Conservation (phyloP, 2,329 filamentous ascomycete genomes). For the Aureobasidium mangrovei region DNA sequence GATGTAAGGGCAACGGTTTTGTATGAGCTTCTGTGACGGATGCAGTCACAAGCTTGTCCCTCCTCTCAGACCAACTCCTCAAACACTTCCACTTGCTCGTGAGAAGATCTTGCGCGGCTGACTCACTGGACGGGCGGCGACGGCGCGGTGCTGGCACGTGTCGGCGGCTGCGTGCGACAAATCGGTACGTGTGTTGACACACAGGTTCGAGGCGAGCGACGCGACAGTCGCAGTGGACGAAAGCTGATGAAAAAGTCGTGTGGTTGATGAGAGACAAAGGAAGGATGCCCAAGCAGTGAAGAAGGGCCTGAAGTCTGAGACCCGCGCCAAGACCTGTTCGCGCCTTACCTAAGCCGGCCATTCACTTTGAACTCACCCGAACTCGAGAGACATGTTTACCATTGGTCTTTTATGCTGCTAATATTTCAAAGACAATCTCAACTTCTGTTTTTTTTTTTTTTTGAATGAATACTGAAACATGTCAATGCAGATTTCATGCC, state of each 20-base stretch:
- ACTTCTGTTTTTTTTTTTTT: too few relatives aligned
- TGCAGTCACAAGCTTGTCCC: slow-evolving; percentile 6
- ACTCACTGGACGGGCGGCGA: slow-evolving; percentile 7
- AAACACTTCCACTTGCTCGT: slow-evolving; percentile 13
- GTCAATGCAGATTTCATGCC: not conserved
- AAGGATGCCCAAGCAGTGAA: slow-evolving; percentile 4
- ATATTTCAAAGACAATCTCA: too few relatives aligned
- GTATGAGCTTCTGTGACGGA: slow-evolving; percentile 7
- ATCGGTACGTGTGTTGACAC: not conserved
- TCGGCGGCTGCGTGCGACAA: not conserved
- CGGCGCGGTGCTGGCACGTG: slow-evolving; percentile 2
- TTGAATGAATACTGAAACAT: too few relatives aligned
- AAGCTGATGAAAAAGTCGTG: not conserved
- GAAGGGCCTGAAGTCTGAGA: slow-evolving; percentile 1
- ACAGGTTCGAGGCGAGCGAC: not conserved
- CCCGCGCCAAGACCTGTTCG: not conserved
- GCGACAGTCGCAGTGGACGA: not conserved
- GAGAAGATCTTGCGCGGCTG: slow-evolving; percentile 12
- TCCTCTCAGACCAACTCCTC: slow-evolving; percentile 12
- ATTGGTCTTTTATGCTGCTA: too few relatives aligned
- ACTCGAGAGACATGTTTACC: too few relatives aligned
- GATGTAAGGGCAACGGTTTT: slow-evolving; percentile 8
- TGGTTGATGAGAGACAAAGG: slow-evolving; percentile 8
- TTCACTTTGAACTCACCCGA: not conserved
- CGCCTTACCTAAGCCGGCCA: slow-evolving; percentile 1